Evolutionary conservation across 1,284 basidiomycete genomes (phyloP).

Genomic region (Puccinia coronata): DNA sequence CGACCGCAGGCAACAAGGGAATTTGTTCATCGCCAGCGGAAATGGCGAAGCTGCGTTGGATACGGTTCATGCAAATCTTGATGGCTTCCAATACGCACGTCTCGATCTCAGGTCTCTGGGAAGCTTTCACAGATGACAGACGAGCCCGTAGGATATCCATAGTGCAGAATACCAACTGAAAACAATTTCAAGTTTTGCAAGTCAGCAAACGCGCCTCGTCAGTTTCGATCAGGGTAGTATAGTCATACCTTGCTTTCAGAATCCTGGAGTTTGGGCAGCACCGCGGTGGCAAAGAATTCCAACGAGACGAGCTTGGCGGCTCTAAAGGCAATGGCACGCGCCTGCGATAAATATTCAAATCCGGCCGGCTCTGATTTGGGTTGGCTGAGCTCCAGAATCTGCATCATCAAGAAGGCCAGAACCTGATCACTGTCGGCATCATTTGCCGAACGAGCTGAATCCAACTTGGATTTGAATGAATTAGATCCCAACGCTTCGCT

Average conservation of each 20-base stretch:
- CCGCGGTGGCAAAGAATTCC: slow-evolving; percentile 35
- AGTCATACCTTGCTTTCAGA: slow-evolving; percentile 32
- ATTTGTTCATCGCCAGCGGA: slow-evolving; percentile 5
- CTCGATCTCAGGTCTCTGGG: slow-evolving; percentile 39
- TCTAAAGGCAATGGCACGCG: slow-evolving; percentile 29
- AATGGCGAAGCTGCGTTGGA: slow-evolving; percentile 14
- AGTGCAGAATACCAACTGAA: slow-evolving; percentile 30
- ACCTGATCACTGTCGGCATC: slow-evolving; percentile 44
- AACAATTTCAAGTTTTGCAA: neutral
- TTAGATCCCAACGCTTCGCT: slow-evolving; percentile 39
- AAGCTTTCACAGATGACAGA: slow-evolving; percentile 39
- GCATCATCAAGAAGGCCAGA: slow-evolving; percentile 44
- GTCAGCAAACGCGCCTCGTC: neutral
- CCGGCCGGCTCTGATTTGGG: neutral
- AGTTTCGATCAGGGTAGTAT: neutral
- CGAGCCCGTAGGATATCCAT: slow-evolving; percentile 38
- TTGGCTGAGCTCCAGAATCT: slow-evolving; percentile 44
- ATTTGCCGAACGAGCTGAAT: slow-evolving; percentile 38
- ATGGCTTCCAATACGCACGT: slow-evolving; percentile 37
- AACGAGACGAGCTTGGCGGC: slow-evolving; percentile 45
- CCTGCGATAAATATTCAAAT: slow-evolving; percentile 22
- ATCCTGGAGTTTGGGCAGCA: slow-evolving; percentile 38
- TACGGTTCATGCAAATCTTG: slow-evolving; percentile 30
- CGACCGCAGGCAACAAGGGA: slow-evolving; percentile 27
- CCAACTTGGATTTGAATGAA: slow-evolving; percentile 45